phyloP scores from a whole-genome alignment of 306 rosid genomes.

The Prunus dulcis region DNA sequence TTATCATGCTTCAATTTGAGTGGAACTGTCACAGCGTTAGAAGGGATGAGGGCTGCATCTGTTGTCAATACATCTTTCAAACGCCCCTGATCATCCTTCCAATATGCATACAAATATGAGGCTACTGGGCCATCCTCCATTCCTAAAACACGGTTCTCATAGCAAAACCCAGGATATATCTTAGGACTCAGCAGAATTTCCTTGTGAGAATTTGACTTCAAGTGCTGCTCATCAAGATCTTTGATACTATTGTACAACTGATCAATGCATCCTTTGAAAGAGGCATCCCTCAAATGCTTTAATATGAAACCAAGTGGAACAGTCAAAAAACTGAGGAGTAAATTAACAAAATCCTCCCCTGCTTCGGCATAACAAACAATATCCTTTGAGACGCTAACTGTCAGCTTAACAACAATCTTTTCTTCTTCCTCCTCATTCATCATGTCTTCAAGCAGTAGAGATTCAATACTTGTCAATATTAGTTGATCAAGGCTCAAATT shows the following conservation, averaged over 20 bases:
- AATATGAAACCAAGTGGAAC: slow-evolving; percentile 1
- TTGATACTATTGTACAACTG: background rate
- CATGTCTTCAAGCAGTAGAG: too few relatives aligned
- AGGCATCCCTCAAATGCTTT: background rate
- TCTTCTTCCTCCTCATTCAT: too few relatives aligned
- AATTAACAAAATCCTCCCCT: slow-evolving; percentile 5
- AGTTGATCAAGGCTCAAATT: too few relatives aligned
- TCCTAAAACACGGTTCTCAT: background rate
- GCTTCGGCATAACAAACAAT: slow-evolving; percentile 18
- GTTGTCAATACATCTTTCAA: too few relatives aligned
- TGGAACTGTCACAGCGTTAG: too few relatives aligned
- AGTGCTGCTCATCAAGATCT: background rate
- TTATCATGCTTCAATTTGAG: too few relatives aligned
- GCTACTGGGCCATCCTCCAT: background rate
- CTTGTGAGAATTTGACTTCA: background rate
- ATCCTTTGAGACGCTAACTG: background rate
- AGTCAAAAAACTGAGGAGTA: slow-evolving; percentile 12
- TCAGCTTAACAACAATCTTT: too few relatives aligned
- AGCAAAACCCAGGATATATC: background rate
- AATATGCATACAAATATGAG: background rate
- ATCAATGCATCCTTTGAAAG: slow-evolving; percentile 3
- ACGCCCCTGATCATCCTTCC: too few relatives aligned
- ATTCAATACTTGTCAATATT: too few relatives aligned
- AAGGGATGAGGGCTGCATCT: too few relatives aligned
- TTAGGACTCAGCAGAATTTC: background rate